Conservation (phyloP, 768 basidiomycete species). For the Goffeauzyma gilvescens region DNA sequence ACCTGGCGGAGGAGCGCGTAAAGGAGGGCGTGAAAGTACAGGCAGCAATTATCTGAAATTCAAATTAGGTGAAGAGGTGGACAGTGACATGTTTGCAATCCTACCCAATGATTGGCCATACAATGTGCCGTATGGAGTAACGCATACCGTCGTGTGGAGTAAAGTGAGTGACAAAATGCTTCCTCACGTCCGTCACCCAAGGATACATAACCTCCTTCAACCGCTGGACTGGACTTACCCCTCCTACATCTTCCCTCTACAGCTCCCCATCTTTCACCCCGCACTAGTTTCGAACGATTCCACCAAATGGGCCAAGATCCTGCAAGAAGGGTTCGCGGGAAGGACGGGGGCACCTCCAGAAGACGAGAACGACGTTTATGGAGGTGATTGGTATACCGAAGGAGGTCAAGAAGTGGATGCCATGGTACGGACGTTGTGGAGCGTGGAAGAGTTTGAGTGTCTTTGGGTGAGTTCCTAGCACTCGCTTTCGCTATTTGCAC, state of each 20-base stretch:
- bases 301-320: slow-evolving; percentile 20
- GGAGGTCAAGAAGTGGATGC: slow-evolving; percentile 25
- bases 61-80: slow-evolving; percentile 10
- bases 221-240: neutral
- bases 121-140: slow-evolving; percentile 22
- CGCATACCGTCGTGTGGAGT: slow-evolving; percentile 29
- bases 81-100: slow-evolving; percentile 19
- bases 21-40: too few relatives aligned
- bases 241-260: neutral
- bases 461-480: slow-evolving; percentile 20
- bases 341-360: slow-evolving; percentile 18
- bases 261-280: slow-evolving; percentile 29
- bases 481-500: neutral
- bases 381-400: slow-evolving; percentile 15
- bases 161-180: slow-evolving; percentile 14
- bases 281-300: slow-evolving; percentile 20
- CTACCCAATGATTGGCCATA: slow-evolving; percentile 32
- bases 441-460: slow-evolving; percentile 27
- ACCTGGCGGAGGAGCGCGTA: neutral
- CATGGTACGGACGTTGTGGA: slow-evolving; percentile 27
- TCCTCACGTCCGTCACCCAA: neutral
- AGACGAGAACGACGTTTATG: slow-evolving; percentile 13
- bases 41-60: neutral
- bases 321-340: slow-evolving; percentile 24
- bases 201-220: neutral